Evolutionary conservation across 495 filamentous ascomycete species (phyloP).

Genomic region (Lasiosphaeris hirsuta): DNA sequence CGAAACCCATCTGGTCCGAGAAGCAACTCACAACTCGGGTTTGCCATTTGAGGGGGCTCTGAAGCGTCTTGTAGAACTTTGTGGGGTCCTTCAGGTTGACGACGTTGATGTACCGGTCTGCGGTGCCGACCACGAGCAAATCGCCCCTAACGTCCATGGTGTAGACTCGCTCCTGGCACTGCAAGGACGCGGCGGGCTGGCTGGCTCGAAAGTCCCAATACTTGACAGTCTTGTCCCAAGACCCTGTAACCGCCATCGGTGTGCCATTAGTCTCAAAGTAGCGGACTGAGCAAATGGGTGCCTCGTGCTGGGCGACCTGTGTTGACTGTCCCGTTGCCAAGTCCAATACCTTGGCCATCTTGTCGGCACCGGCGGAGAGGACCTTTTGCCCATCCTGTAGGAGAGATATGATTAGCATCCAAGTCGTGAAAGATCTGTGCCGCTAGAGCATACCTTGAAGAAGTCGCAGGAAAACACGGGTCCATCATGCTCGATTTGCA

Average conservation of each 20-base stretch:
- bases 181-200: conserved; percentile 56
- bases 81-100: conserved; percentile 79
- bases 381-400: conserved; percentile 63
- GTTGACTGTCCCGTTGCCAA: conserved; percentile 50
- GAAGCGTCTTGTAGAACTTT: conserved; percentile 82
- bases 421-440: not conserved
- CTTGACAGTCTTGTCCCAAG: conserved; percentile 94
- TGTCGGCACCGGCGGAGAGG: conserved; percentile 80
- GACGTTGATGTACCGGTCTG: conserved; percentile 88
- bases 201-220: conserved; percentile 85
- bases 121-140: conserved; percentile 84
- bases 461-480: conserved; percentile 75
- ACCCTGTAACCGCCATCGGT: conserved; percentile 79
- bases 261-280: conserved; percentile 62
- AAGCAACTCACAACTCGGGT: conserved; percentile 91
- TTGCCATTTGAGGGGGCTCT: conserved; percentile 91
- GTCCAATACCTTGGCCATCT: conserved; percentile 76
- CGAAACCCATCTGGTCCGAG: conserved; percentile 80
- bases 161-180: conserved; percentile 81
- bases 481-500: conserved; percentile 66
- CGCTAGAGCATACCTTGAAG: conserved; percentile 62
- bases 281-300: conserved; percentile 72
- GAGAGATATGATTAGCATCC: not conserved
- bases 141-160: conserved; percentile 81
- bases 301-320: conserved; percentile 75